Evolutionary conservation across 768 basidiomycete species (phyloP).

Genomic region (Rhodotorula graminis): DNA sequence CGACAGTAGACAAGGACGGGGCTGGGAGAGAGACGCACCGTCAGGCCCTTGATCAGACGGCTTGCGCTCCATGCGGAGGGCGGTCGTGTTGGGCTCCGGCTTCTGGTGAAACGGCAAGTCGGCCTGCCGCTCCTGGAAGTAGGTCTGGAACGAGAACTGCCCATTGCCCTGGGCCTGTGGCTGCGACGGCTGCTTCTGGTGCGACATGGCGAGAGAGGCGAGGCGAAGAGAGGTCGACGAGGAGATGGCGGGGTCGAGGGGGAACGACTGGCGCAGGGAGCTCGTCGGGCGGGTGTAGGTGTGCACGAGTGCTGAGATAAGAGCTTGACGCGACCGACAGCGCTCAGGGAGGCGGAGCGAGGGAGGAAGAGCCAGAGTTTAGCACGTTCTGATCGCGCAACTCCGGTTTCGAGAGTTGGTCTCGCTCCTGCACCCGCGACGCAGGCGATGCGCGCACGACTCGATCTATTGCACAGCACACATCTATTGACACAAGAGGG

Average conservation of each 20-base stretch:
- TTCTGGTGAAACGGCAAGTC: conserved; percentile 25
- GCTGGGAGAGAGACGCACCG: too few species aligned
- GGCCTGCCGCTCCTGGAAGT: conserved; percentile 17
- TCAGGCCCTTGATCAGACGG: background rate
- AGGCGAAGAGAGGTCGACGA: background rate
- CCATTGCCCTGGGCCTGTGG: too few species aligned
- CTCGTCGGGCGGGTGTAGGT: too few species aligned
- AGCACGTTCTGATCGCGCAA: too few species aligned
- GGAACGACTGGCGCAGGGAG: background rate
- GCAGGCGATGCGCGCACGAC: too few species aligned
- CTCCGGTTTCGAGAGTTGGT: too few species aligned
- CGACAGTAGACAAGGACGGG: too few species aligned
- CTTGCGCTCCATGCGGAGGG: conserved; percentile 18
- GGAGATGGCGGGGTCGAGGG: background rate
- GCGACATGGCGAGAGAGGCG: background rate
- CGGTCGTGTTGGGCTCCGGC: background rate
- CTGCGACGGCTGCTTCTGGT: background rate
- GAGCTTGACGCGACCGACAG: too few species aligned
- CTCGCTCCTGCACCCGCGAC: too few species aligned
- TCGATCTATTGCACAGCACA: background rate
- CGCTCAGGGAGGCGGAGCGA: too few species aligned
- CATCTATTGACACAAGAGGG: conserved; percentile 10
- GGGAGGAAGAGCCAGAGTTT: too few species aligned
- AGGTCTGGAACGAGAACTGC: background rate
- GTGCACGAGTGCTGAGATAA: too few species aligned